Conservation (phyloP, 257 asterid species). For the Nicotiana benthamiana region DNA sequence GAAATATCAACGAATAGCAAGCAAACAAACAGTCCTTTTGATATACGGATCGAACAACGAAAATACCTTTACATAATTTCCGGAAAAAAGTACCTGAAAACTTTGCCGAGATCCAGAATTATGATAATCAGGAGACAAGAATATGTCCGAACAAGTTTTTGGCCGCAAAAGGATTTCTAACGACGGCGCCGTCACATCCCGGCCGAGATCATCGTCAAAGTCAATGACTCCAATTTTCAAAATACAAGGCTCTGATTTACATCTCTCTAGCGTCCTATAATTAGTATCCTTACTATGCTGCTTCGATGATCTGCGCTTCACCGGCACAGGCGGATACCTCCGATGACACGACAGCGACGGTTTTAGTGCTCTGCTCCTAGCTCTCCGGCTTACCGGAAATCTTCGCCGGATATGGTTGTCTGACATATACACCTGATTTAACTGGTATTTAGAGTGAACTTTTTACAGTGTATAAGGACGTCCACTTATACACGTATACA, state of each 20-base stretch:
- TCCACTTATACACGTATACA: neutral
- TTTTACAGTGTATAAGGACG: neutral
- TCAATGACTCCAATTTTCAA: constrained; percentile 3
- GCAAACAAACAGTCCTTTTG: neutral
- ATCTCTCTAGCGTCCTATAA: constrained; percentile 19
- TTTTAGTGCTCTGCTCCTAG: constrained; percentile 15
- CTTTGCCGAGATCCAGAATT: constrained; percentile 21
- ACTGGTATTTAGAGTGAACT: neutral
- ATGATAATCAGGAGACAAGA: constrained; percentile 24
- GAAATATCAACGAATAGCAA: neutral
- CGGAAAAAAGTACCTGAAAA: constrained; percentile 4
- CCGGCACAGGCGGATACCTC: constrained; percentile 6
- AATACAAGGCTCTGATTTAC: constrained; percentile 43
- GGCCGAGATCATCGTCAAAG: constrained; percentile 5
- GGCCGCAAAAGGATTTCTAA: constrained; percentile 40
- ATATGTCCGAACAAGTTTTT: constrained; percentile 35
- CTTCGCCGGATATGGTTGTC: constrained; percentile 24
- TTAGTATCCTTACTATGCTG: constrained; percentile 4
- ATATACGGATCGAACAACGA: neutral
- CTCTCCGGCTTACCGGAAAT: constrained; percentile 37
- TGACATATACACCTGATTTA: constrained; percentile 19
- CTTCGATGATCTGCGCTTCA: constrained; percentile 5
- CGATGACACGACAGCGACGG: constrained; percentile 6
- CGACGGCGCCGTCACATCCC: constrained; percentile 7
- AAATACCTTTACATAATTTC: neutral